phyloP scores from a whole-genome alignment of 1,139 yeast genomes.

The Saccharomyces uvarum region DNA sequence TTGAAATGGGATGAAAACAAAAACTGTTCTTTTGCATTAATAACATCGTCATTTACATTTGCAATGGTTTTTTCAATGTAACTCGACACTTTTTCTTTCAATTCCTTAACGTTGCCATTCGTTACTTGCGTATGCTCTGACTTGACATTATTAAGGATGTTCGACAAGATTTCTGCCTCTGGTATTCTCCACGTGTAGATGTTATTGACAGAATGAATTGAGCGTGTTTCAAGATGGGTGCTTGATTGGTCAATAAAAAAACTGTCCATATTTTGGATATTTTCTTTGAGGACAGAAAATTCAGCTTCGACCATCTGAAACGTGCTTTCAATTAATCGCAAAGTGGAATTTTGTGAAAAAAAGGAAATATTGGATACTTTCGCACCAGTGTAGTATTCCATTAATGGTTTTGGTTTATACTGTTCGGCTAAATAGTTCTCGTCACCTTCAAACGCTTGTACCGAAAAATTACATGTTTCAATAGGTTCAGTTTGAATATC shows the following conservation, averaged over 20 bases:
- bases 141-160: conserved; percentile 14
- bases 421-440: conserved; percentile 31
- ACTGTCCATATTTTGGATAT: conserved; percentile 27
- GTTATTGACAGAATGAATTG: conserved; percentile 16
- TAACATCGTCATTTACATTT: conserved; percentile 3
- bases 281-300: conserved; percentile 33
- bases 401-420: conserved; percentile 17
- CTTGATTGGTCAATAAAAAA: conserved; percentile 35
- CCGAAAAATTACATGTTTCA: conserved; percentile 13
- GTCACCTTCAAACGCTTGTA: conserved; percentile 36
- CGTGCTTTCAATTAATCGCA: conserved; percentile 34
- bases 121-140: not conserved
- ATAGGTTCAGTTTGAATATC: conserved; percentile 27
- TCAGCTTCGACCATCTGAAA: conserved; percentile 38
- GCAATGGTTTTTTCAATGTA: conserved; percentile 2
- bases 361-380: conserved; percentile 9
- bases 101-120: not conserved
- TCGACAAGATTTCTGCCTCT: conserved; percentile 30
- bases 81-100: conserved; percentile 4
- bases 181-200: conserved; percentile 37
- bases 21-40: conserved; percentile 10
- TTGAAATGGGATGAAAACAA: conserved; percentile 10
- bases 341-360: conserved; percentile 22
- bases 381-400: conserved; percentile 21
- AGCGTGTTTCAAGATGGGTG: conserved; percentile 12